Percentiles rank a stretch among this genome's conserved stretches.
Conservation (phyloP, 1,284 basidiomycete species). For the Lentinula novae-zelandiae region DNA sequence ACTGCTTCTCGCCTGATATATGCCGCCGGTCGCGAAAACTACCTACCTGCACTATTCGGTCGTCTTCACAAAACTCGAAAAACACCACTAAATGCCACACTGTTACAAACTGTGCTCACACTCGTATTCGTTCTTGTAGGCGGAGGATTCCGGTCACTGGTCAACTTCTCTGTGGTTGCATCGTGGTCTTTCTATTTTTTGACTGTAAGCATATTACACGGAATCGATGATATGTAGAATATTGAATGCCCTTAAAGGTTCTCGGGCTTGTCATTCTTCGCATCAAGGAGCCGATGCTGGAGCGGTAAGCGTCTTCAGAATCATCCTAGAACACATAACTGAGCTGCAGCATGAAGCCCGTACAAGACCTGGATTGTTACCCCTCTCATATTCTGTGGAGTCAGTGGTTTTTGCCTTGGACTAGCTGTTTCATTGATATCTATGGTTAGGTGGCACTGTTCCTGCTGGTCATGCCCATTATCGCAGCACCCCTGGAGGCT, state of each 20-base stretch:
- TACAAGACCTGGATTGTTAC: conserved; percentile 92
- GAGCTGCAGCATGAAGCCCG: conserved; percentile 47
- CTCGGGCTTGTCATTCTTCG: conserved; percentile 86
- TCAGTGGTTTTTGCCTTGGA: conserved; percentile 34
- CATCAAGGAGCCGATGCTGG: conserved; percentile 87
- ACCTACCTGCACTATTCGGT: conserved; percentile 81
- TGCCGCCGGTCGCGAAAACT: conserved; percentile 85
- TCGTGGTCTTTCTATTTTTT: conserved; percentile 92
- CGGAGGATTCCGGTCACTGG: conserved; percentile 82
- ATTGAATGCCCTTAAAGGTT: conserved; percentile 44
- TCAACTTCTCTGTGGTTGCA: conserved; percentile 86
- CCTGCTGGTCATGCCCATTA: conserved; percentile 91
- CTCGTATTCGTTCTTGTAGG: conserved; percentile 78
- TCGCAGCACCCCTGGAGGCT: conserved; percentile 89
- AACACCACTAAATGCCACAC: conserved; percentile 85
- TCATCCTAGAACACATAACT: background rate
- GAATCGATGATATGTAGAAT: background rate
- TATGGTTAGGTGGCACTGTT: conserved; percentile 77
- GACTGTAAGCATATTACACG: conserved; percentile 49
- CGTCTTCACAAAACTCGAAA: conserved; percentile 66
- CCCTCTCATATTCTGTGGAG: conserved; percentile 87
- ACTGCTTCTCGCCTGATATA: conserved; percentile 85
- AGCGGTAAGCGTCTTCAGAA: conserved; percentile 48
- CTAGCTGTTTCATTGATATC: conserved; percentile 7
- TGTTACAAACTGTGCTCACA: conserved; percentile 74